phyloP scores from a whole-genome alignment of 2,329 filamentous ascomycete species.

The Alternaria arbusti region DNA sequence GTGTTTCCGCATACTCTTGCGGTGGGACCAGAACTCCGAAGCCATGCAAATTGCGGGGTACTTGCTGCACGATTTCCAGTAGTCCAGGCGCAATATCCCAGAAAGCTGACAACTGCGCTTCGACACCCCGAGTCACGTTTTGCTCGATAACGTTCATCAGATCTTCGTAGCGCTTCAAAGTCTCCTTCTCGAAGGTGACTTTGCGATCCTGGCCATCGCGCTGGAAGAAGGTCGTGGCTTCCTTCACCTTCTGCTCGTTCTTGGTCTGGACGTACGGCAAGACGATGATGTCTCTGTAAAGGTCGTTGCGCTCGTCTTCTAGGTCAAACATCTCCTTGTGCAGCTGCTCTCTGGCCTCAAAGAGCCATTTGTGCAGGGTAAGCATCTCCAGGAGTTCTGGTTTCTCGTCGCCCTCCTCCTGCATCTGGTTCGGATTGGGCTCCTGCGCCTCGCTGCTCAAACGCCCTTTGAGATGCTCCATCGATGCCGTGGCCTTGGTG shows the following conservation, averaged over 20 bases:
- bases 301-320: constrained; percentile 81
- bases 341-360: constrained; percentile 87
- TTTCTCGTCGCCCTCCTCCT: constrained; percentile 94
- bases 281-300: constrained; percentile 83
- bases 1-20: constrained; percentile 84
- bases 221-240: constrained; percentile 81
- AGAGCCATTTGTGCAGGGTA: constrained; percentile 95
- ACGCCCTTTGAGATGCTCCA: constrained; percentile 74
- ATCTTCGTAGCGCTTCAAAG: constrained; percentile 73
- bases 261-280: constrained; percentile 76
- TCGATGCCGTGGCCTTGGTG: constrained; percentile 74
- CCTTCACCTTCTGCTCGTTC: constrained; percentile 78
- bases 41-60: constrained; percentile 65
- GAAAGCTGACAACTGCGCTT: constrained; percentile 90
- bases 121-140: constrained; percentile 86
- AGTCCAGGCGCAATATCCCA: constrained; percentile 96
- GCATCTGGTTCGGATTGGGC: constrained; percentile 78
- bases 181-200: constrained; percentile 72
- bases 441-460: constrained; percentile 75
- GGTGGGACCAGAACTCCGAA: constrained; percentile 80
- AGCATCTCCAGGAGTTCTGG: constrained; percentile 94
- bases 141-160: constrained; percentile 81
- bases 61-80: constrained; percentile 76
- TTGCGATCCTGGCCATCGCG: constrained; percentile 78
- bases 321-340: constrained; percentile 87